Evolutionary conservation across 805 yeast species (phyloP), one percentile per base, ranked within the genome.

Genomic region (Priceomyces medius): DNA sequence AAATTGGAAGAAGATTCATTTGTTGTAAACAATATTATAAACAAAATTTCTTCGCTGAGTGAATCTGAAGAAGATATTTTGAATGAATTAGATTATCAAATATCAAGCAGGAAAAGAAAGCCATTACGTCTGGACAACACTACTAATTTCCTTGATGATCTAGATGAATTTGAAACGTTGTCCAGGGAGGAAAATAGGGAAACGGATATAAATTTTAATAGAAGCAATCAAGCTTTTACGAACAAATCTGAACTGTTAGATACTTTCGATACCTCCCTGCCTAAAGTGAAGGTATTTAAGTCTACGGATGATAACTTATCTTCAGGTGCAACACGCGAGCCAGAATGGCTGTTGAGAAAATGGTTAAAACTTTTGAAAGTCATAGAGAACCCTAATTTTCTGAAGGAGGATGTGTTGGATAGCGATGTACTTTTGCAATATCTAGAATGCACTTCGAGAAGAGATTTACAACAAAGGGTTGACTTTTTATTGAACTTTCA

Each of bases 311-410:
- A 31, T 14, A 14, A 7, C 16, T 12, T 14, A n/a, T 12, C 18
- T n/a, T 31, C 33, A 12, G 18, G 4, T 13, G 4, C 33, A 7
- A 17, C 6, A 14, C 20, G 4, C 10, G 24, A 31, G 8, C 20
- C 33, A 27, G 34, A 37, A 28, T 67, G 73, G 73, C 54, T 59
- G 24, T 40, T 41, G 8, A 53, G 46, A 3, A 60, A 58, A 31
- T 70, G 74, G 75, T 44, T 37, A 9, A 65, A 59, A 42, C 50
- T 70, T 19, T 47, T 49, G 35, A 51, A 53, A 21, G 50, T 69
- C 4, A 52, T 68, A 9, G 42, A 46, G 23, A 67, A 54, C 64
- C 52, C 41, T 13, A 47, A 33, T 7, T 44, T 69, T 13, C 56
- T 56, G 1, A 44, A 56, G 17, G 42, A 44, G 4, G 68, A 60